Percentiles rank a stretch among this genome's conserved stretches.
Conservation (phyloP, 108 stramenopile genomes). For the Parietichytrium sp. region DNA sequence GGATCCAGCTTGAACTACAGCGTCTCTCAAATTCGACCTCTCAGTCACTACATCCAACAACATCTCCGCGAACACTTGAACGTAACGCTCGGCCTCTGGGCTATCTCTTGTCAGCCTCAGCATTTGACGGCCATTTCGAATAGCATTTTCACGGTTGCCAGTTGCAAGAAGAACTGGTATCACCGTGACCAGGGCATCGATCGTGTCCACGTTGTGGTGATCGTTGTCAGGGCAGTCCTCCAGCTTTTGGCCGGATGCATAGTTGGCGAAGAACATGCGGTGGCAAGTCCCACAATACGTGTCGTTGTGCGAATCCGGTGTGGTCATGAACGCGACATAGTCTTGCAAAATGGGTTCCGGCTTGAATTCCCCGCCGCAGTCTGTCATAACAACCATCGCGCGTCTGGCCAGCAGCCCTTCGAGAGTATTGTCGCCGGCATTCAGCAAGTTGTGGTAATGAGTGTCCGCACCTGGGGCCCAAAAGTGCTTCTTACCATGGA, state of each 20-base stretch:
- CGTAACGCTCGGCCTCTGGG: conserved; percentile 59
- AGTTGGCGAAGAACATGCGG: conserved; percentile 86
- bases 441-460: conserved; percentile 79
- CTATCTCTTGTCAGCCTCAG: background rate
- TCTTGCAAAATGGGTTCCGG: conserved; percentile 70
- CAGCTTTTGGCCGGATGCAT: conserved; percentile 58
- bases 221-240: conserved; percentile 83
- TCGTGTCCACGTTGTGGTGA: conserved; percentile 81
- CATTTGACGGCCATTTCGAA: background rate
- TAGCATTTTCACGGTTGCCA: conserved; percentile 33
- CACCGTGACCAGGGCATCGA: conserved; percentile 71
- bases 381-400: conserved; percentile 52
- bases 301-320: conserved; percentile 76
- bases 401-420: conserved; percentile 71
- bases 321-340: conserved; percentile 80
- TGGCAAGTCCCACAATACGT: conserved; percentile 83
- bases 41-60: conserved; percentile 41
- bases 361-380: conserved; percentile 55
- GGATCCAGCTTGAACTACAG: background rate
- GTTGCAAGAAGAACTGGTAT: conserved; percentile 68
- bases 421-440: conserved; percentile 77
- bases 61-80: conserved; percentile 57
- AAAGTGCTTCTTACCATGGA: conserved; percentile 73
- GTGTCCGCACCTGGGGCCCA: conserved; percentile 70
- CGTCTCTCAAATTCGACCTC: background rate